Base-by-base conservation (phyloP, 345 rosid species). In the Passiflora organensis region DNA sequence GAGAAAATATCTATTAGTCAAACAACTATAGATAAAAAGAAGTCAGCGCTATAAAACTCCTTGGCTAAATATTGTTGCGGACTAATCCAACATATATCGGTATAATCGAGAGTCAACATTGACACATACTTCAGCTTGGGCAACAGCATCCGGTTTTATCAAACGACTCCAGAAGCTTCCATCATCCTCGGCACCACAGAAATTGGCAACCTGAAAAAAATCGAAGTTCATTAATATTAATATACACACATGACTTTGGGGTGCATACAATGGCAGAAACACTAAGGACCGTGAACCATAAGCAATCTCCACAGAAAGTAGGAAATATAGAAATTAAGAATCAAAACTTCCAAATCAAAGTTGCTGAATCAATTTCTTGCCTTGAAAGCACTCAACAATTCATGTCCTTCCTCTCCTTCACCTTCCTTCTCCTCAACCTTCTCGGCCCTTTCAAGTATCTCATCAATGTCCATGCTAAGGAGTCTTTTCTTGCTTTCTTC, bases 151-250 rank as follows among this genome's bases (percentile, higher is more conserved):
- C 43, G 99, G 99, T 77, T 89, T 89, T 76, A 94, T 94, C 99
- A 97, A 94, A 20, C 99, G 97, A 78, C 99, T 94, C 99, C 99
- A 94, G 53, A 94, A 94, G 63, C 87, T 85, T 65, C 93, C 89
- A 76, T 89, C 97, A 75, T 94, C 94, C 76, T 94, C 97, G 19
- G 86, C 84, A 61, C 76, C 74, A 68, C 93, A 67, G 73, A 94
- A 85, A 72, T 85, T 94, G 50, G 97, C 97, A 55, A 94, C 99
- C 97, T 91, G 72, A 44, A 67, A 43, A 61, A 11, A 50, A 55
- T 38, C 59, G 39, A 56, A 66, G 52, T 63, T 57, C 62, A n/a
- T n/a, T n/a, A n/a, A n/a, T n/a, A n/a, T n/a, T n/a, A n/a, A n/a
- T n/a, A n/a, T n/a, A n/a, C n/a, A n/a, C n/a, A n/a, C n/a, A n/a